Percentiles rank a stretch among this genome's conserved stretches.
Evolutionary conservation across 768 basidiomycete genomes (phyloP).

Genomic region (Lyophyllum semitale): DNA sequence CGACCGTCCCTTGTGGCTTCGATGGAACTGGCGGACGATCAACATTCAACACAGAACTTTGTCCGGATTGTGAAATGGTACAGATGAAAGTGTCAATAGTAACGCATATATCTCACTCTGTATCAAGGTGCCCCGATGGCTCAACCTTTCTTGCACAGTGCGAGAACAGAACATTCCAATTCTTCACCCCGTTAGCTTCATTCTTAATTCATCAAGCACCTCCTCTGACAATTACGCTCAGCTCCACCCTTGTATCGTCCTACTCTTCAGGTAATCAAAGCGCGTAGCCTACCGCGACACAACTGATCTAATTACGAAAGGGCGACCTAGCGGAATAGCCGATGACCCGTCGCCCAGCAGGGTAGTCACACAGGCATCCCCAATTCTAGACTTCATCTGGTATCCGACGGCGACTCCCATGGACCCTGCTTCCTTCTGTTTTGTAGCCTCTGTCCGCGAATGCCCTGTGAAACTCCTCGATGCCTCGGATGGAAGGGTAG

Average conservation of each 20-base stretch:
- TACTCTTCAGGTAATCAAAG: not conserved
- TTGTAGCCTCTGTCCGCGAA: slow-evolving; percentile 81
- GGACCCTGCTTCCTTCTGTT: slow-evolving; percentile 74
- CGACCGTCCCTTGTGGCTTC: slow-evolving; percentile 15
- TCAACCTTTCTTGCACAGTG: slow-evolving; percentile 65
- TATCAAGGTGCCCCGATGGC: slow-evolving; percentile 73
- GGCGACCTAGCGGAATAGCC: slow-evolving; percentile 1
- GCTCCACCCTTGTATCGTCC: not conserved
- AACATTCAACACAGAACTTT: slow-evolving; percentile 44
- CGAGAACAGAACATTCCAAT: slow-evolving; percentile 68
- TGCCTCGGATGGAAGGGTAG: slow-evolving; percentile 72
- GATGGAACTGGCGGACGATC: slow-evolving; percentile 21
- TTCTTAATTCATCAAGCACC: not conserved
- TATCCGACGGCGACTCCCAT: slow-evolving; percentile 71
- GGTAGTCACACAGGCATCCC: slow-evolving; percentile 56
- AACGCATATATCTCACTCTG: not conserved
- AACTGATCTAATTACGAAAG: not conserved
- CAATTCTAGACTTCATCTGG: slow-evolving; percentile 83
- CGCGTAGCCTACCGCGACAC: not conserved
- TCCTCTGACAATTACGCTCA: not conserved
- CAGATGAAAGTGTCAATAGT: not conserved
- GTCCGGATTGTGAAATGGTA: slow-evolving; percentile 60
- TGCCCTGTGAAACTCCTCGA: slow-evolving; percentile 86
- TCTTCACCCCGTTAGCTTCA: slow-evolving; percentile 48
- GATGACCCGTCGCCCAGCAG: not conserved